phyloP scores from a whole-genome alignment of 2,329 filamentous ascomycete genomes.

The Apiospora aurea region DNA sequence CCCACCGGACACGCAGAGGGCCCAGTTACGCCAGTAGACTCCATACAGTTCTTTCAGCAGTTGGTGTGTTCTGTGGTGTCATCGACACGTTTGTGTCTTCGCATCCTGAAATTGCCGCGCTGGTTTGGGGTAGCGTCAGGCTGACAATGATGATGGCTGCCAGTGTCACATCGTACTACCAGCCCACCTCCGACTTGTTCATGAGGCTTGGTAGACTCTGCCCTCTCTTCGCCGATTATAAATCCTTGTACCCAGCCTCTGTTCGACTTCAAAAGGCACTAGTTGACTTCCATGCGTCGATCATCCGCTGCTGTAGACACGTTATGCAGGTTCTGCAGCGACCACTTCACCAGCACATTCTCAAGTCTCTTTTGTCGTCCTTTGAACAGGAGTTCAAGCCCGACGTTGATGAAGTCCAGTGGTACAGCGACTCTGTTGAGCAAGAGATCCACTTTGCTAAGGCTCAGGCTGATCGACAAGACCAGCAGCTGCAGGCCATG shows the following conservation, averaged over 20 bases:
- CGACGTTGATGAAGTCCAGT: conserved; percentile 34
- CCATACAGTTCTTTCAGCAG: conserved; percentile 42
- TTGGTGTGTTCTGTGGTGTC: conserved; percentile 46
- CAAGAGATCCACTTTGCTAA: conserved; percentile 37
- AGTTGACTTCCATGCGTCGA: conserved; percentile 44
- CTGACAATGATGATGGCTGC: conserved; percentile 47
- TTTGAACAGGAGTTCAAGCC: conserved; percentile 42
- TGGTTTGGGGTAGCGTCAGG: conserved; percentile 53
- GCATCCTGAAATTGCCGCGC: conserved; percentile 45
- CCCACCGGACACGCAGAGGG: conserved; percentile 34
- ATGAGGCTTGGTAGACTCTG: conserved; percentile 43
- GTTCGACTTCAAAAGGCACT: conserved; percentile 43
- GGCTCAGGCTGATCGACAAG: conserved; percentile 33
- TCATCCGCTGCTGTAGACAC: conserved; percentile 46
- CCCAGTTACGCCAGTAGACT: conserved; percentile 40
- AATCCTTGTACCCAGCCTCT: conserved; percentile 45
- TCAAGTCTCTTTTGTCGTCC: conserved; percentile 35
- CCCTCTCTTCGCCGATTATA: conserved; percentile 47
- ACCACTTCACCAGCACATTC: conserved; percentile 36
- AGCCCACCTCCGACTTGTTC: conserved; percentile 46
- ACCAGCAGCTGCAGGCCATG: conserved; percentile 34
- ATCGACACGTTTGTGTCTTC: conserved; percentile 48
- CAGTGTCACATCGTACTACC: conserved; percentile 49
- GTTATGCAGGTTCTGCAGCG: conserved; percentile 38
- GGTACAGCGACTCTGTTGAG: conserved; percentile 34